Evolutionary conservation across 2,329 filamentous ascomycete species (phyloP), one percentile per base, ranked within the genome.

Genomic region (Aureobasidium lini): DNA sequence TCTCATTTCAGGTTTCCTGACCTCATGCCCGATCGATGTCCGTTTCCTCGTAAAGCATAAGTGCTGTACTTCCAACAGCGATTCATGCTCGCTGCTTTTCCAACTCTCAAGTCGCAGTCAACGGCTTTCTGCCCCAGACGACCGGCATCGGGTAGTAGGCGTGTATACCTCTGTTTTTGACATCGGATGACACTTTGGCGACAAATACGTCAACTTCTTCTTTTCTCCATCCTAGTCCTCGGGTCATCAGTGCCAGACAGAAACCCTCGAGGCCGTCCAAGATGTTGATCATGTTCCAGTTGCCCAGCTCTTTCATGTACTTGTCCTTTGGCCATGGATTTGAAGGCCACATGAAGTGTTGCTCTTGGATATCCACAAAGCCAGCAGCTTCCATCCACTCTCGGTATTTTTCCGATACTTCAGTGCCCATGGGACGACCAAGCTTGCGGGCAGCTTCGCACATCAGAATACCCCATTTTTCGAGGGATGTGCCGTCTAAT

Each of bases 241-340:
- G 63, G 2, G 74, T 77, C 52, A 77, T 67, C 40, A 76, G 65
- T 4, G 73, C 72, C 61, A 77, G 66, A 50, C 73, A 74, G 60
- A 75, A 75, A 2, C 71, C 74, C 62, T 77, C 73, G 10, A 77
- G 63, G 0, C 73, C 73, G 15, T 77, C 71, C 2, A 73, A 65
- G 43, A 72, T 72, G 54, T 77, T 75, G 56, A 73, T 67, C 60
- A 74, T 66, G 57, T 75, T 77, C 69, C 72, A 78, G 31, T 73
- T 69, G 15, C 79, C 78, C 23, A 81, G 73, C 62, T 78, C 75
- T 64, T 79, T 81, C 72, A 78, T 74, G 57, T 75, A 75, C 1
- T 72, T 71, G 52, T 80, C 77, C 53, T 76, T 75, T 6, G 77
- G 72, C 78, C 78, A 81, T 1, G 69, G 62, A 42, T 73, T 74